Conservation (phyloP, 2,329 filamentous ascomycete genomes). For the Xylaria sp. region DNA sequence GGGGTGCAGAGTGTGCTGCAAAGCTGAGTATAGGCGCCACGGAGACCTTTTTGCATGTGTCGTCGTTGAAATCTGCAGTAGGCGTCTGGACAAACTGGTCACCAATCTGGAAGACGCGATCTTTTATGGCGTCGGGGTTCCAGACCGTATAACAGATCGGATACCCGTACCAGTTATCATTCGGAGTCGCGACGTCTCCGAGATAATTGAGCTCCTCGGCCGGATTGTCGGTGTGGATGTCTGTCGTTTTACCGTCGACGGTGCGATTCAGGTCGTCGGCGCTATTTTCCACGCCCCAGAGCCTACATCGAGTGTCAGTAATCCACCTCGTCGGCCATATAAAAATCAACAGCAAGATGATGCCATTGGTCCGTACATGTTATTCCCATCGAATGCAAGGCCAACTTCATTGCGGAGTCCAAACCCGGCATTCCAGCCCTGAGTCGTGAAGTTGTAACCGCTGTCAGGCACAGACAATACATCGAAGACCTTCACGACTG, state of each 20-base stretch:
- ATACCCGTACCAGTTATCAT: slow-evolving; percentile 54
- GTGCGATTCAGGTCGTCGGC: slow-evolving; percentile 53
- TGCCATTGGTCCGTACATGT: slow-evolving; percentile 36
- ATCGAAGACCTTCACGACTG: slow-evolving; percentile 49
- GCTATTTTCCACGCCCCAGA: slow-evolving; percentile 57
- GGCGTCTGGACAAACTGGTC: slow-evolving; percentile 32
- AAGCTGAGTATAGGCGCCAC: slow-evolving; percentile 42
- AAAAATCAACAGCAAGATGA: background rate
- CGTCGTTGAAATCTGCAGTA: slow-evolving; percentile 26
- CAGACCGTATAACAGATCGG: slow-evolving; percentile 41
- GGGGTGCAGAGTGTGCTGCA: slow-evolving; percentile 56
- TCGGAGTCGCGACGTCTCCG: slow-evolving; percentile 49
- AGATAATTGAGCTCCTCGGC: slow-evolving; percentile 62
- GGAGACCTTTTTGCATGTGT: slow-evolving; percentile 21
- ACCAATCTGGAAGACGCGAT: slow-evolving; percentile 30
- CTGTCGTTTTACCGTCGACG: slow-evolving; percentile 34
- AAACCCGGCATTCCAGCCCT: slow-evolving; percentile 41
- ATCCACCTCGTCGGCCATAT: background rate
- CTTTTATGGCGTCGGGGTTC: slow-evolving; percentile 37
- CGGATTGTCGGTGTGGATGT: slow-evolving; percentile 57
- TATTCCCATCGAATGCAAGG: slow-evolving; percentile 36
- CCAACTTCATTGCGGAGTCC: slow-evolving; percentile 62
- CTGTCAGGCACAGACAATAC: slow-evolving; percentile 21
- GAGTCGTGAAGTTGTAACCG: slow-evolving; percentile 38
- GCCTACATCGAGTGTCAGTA: slow-evolving; percentile 17